phyloP scores from a whole-genome alignment of 768 basidiomycete genomes.

The Plicaturopsis crispa region DNA sequence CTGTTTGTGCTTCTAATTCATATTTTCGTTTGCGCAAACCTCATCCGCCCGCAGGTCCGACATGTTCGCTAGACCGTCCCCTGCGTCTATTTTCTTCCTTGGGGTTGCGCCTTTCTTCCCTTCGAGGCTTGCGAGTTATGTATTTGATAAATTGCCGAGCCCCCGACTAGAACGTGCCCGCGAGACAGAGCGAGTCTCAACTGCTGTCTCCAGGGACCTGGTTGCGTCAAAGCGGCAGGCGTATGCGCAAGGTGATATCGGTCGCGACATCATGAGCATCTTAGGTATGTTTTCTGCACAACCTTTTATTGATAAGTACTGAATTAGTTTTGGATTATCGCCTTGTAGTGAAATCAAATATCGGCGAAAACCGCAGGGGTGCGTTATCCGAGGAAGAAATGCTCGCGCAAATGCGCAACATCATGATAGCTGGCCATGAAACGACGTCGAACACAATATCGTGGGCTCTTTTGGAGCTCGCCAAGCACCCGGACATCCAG shows the following conservation, averaged over 20 bases:
- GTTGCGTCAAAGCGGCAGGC: background rate
- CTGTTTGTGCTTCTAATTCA: constrained; percentile 23
- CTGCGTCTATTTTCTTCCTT: constrained; percentile 36
- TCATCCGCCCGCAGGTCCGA: constrained; percentile 29
- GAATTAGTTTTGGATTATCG: background rate
- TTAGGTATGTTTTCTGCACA: constrained; percentile 31
- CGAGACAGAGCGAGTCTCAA: constrained; percentile 1
- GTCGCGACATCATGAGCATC: constrained; percentile 48
- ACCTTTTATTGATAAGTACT: background rate
- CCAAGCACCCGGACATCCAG: constrained; percentile 51
- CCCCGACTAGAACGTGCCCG: constrained; percentile 1
- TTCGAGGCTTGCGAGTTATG: background rate
- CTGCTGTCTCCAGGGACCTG: constrained; percentile 1
- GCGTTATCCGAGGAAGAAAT: constrained; percentile 33
- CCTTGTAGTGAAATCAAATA: constrained; percentile 14
- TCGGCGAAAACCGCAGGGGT: constrained; percentile 8
- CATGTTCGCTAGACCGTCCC: constrained; percentile 40
- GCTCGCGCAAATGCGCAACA: constrained; percentile 40
- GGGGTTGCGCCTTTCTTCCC: constrained; percentile 3
- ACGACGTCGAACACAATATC: constrained; percentile 51
- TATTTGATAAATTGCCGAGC: constrained; percentile 3
- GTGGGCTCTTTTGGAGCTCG: constrained; percentile 61
- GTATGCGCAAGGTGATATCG: constrained; percentile 4
- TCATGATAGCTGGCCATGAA: constrained; percentile 45
- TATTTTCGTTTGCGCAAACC: background rate